Evolutionary conservation across 2,329 filamentous ascomycete genomes (phyloP).

Genomic region (Curvularia sp.): DNA sequence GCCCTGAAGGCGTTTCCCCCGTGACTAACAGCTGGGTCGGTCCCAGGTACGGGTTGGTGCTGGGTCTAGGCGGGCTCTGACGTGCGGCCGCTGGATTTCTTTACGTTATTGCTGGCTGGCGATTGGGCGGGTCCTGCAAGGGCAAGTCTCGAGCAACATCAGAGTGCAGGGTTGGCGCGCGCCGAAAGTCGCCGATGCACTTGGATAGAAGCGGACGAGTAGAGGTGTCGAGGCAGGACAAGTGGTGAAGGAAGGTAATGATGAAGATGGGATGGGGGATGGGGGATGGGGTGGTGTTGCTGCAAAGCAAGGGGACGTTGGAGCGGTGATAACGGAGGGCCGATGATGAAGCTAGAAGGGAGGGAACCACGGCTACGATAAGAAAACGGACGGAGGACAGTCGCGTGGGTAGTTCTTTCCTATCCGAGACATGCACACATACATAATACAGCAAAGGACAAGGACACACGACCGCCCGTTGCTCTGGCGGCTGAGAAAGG

Average conservation of each 20-base stretch:
- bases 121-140: constrained; percentile 43
- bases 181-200: constrained; percentile 19
- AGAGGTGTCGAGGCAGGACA: constrained; percentile 5
- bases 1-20: constrained; percentile 34
- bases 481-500: constrained; percentile 10
- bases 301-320: constrained; percentile 1
- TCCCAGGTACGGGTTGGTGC: constrained; percentile 25
- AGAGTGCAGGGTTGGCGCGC: constrained; percentile 36
- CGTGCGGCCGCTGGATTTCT: constrained; percentile 37
- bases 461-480: constrained; percentile 8
- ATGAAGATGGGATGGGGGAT: background rate
- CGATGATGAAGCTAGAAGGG: constrained; percentile 14
- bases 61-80: constrained; percentile 35
- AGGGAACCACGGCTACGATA: constrained; percentile 14
- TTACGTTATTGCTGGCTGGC: constrained; percentile 49
- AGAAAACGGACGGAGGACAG: constrained; percentile 18
- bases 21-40: constrained; percentile 34
- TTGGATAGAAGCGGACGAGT: constrained; percentile 4
- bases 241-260: background rate
- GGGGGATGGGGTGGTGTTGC: constrained; percentile 2
- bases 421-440: background rate
- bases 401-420: constrained; percentile 31
- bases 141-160: constrained; percentile 35
- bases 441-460: too few relatives aligned
- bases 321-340: constrained; percentile 14